Conservation (phyloP, 2,329 filamentous ascomycete species). For the Elsinoe australis region DNA sequence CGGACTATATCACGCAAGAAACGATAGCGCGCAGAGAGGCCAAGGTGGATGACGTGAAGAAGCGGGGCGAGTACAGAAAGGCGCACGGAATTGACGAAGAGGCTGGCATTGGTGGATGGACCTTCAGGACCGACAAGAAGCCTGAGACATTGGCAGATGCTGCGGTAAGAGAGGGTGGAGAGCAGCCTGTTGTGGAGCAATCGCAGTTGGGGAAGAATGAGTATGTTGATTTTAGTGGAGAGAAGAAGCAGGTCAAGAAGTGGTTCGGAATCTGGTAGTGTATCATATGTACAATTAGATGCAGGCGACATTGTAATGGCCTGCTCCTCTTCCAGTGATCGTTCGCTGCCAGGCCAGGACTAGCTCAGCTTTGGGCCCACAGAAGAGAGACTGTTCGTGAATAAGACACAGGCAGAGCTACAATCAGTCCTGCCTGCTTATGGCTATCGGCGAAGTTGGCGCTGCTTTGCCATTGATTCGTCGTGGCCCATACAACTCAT, state of each 20-base stretch:
- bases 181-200: conserved; percentile 28
- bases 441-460: too few relatives aligned
- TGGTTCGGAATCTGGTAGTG: conserved; percentile 73
- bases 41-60: conserved; percentile 76
- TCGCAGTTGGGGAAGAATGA: conserved; percentile 1
- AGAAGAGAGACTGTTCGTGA: too few relatives aligned
- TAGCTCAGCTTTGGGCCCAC: too few relatives aligned
- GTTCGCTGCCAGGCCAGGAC: too few relatives aligned
- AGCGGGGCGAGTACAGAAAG: conserved; percentile 76
- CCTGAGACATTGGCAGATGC: conserved; percentile 20
- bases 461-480: too few relatives aligned
- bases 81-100: conserved; percentile 69
- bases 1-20: conserved; percentile 59
- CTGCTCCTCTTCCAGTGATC: too few relatives aligned
- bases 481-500: too few relatives aligned
- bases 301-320: not conserved
- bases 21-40: conserved; percentile 64
- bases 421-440: too few relatives aligned
- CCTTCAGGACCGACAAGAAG: conserved; percentile 29
- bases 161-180: conserved; percentile 35
- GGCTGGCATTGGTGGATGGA: conserved; percentile 41
- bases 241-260: conserved; percentile 59
- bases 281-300: not conserved
- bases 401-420: too few relatives aligned
- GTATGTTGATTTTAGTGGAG: conserved; percentile 17